Percentiles rank a stretch among this genome's conserved stretches.
Conservation (phyloP, 2,329 filamentous ascomycete genomes). For the Trichoderma brevicompactum region DNA sequence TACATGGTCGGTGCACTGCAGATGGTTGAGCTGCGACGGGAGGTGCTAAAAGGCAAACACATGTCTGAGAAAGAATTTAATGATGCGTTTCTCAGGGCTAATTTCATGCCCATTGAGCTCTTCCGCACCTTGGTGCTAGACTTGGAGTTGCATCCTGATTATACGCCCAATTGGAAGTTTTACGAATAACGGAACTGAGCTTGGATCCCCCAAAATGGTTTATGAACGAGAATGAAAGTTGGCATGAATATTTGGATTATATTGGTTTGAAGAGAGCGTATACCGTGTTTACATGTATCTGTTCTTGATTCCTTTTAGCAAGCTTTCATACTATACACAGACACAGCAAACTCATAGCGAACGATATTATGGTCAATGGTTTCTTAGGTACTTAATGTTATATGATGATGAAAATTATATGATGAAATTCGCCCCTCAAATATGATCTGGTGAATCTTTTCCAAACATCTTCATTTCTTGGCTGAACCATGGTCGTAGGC, state of each 20-base stretch:
- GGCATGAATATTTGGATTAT: background rate
- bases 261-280: background rate
- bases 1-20: conserved; percentile 65
- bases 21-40: conserved; percentile 54
- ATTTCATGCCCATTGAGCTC: conserved; percentile 60
- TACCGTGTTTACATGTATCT: conserved; percentile 12
- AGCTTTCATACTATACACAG: conserved; percentile 4
- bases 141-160: conserved; percentile 48
- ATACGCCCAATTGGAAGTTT: conserved; percentile 56
- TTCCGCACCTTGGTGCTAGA: conserved; percentile 53
- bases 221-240: background rate
- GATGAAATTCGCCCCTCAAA: conserved; percentile 4
- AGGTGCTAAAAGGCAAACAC: conserved; percentile 47
- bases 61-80: conserved; percentile 60
- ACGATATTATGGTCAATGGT: conserved; percentile 5
- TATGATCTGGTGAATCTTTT: too few relatives aligned
- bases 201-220: background rate
- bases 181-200: conserved; percentile 38
- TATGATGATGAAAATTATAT: conserved; percentile 17
- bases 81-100: conserved; percentile 55
- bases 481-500: too few relatives aligned
- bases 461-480: too few relatives aligned
- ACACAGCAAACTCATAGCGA: conserved; percentile 19
- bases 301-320: conserved; percentile 21
- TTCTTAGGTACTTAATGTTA: conserved; percentile 9